phyloP scores from a whole-genome alignment of 2,329 filamentous ascomycete genomes.

The Chrysosporium keratinophilum region DNA sequence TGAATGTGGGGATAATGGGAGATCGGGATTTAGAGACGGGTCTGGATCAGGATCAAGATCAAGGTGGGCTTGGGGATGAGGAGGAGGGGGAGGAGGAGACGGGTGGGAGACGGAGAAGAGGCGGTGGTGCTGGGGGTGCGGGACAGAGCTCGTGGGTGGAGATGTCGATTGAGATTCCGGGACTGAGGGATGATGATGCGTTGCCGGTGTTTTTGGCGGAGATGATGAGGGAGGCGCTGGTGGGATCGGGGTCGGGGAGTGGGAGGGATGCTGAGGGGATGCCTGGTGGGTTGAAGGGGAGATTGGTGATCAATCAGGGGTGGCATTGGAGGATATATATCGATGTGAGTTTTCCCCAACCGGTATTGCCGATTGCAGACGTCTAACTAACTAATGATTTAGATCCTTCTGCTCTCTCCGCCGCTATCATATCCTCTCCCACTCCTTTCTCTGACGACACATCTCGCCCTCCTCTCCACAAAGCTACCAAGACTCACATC shows the following conservation, averaged over 20 bases:
- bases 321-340: conserved; percentile 97
- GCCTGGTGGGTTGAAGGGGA: conserved; percentile 57
- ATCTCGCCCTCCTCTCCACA: conserved; percentile 82
- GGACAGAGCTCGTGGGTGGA: conserved; percentile 68
- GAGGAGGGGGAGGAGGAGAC: conserved; percentile 22
- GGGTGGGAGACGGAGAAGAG: conserved; percentile 20
- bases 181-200: conserved; percentile 80
- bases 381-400: conserved; percentile 3
- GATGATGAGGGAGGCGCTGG: conserved; percentile 78
- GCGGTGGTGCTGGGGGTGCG: conserved; percentile 17
- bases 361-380: neutral
- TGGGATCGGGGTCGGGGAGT: conserved; percentile 62
- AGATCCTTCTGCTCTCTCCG: conserved; percentile 89
- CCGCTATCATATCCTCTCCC: conserved; percentile 88
- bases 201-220: conserved; percentile 75
- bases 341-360: conserved; percentile 54
- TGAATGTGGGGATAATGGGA: conserved; percentile 31
- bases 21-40: conserved; percentile 20
- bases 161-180: conserved; percentile 82
- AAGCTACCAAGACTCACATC: conserved; percentile 76
- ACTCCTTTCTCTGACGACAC: conserved; percentile 81
- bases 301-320: conserved; percentile 74
- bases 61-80: conserved; percentile 17
- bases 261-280: conserved; percentile 60
- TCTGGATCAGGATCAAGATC: too few relatives aligned